A percentile compares a stretch with the other conserved stretches of the same genome.
Evolutionary conservation across 768 basidiomycete species (phyloP).

Genomic region (Russula sp.): DNA sequence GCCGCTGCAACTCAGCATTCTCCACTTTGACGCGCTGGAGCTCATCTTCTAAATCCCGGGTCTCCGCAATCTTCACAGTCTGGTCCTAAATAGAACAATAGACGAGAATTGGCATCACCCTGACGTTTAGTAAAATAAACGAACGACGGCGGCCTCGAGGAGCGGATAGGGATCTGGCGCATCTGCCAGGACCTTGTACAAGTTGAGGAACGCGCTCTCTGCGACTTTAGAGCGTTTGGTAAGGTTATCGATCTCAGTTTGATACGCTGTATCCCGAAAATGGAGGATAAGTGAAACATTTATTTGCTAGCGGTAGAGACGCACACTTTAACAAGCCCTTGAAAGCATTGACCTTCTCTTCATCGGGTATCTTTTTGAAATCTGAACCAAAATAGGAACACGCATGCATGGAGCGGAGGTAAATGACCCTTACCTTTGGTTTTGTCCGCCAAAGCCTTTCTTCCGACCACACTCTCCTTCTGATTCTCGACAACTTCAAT

Average conservation of each 20-base stretch:
- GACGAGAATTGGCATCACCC: background rate
- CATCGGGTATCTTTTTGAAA: conserved; percentile 92
- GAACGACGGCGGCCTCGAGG: conserved; percentile 87
- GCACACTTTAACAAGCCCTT: conserved; percentile 86
- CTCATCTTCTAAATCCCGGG: conserved; percentile 70
- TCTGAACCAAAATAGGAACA: conserved; percentile 49
- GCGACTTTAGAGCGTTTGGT: conserved; percentile 89
- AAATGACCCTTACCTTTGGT: conserved; percentile 75
- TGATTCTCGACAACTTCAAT: conserved; percentile 97
- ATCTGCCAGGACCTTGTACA: conserved; percentile 95
- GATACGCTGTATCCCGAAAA: conserved; percentile 62
- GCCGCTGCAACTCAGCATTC: conserved; percentile 73
- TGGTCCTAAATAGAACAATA: conserved; percentile 62
- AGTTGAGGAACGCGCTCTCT: conserved; percentile 94
- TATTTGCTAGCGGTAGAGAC: conserved; percentile 23
- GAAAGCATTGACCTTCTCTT: conserved; percentile 82
- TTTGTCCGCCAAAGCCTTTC: conserved; percentile 92
- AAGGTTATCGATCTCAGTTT: conserved; percentile 92
- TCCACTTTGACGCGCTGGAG: conserved; percentile 73
- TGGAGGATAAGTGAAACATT: conserved; percentile 8
- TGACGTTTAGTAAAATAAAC: conserved; percentile 32
- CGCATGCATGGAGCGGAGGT: background rate
- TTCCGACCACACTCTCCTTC: conserved; percentile 92
- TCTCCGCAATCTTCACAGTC: conserved; percentile 85
- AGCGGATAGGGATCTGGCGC: conserved; percentile 97